Evolutionary conservation across 129 eudicot genomes (phyloP).

Genomic region (Helichrysum umbraculigerum): DNA sequence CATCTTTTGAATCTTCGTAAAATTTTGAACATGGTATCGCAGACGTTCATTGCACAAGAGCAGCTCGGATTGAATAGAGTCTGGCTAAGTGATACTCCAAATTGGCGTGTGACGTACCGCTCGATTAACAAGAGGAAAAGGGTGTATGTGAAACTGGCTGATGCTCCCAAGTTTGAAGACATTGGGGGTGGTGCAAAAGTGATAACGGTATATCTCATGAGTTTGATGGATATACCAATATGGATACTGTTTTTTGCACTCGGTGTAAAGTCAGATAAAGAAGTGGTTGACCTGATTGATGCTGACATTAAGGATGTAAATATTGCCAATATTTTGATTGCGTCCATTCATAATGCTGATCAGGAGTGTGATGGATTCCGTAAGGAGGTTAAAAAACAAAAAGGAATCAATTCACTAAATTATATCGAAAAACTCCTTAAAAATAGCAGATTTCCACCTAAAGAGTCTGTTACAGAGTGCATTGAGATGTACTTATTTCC

Average conservation of each 20-base stretch:
- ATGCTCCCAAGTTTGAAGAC: constrained; percentile 39
- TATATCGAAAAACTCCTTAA: constrained; percentile 40
- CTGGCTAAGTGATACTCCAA: constrained; percentile 45
- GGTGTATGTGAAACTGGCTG: constrained; percentile 50
- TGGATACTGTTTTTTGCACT: constrained; percentile 44
- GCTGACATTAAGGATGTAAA: constrained; percentile 44
- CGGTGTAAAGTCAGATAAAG: constrained; percentile 36
- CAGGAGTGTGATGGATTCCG: constrained; percentile 48
- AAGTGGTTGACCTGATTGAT: constrained; percentile 63
- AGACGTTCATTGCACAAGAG: constrained; percentile 95
- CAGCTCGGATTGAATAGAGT: constrained; percentile 61
- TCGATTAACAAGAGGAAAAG: constrained; percentile 45
- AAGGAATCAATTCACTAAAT: constrained; percentile 35
- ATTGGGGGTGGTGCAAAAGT: constrained; percentile 54
- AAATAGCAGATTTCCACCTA: constrained; percentile 65
- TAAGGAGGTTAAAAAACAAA: background rate
- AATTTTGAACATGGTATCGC: constrained; percentile 16
- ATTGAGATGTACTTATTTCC: constrained; percentile 55
- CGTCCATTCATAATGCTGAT: constrained; percentile 69
- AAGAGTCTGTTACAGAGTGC: constrained; percentile 60
- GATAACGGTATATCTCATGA: constrained; percentile 48
- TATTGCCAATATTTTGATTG: constrained; percentile 49
- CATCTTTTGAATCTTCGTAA: background rate
- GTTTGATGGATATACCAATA: constrained; percentile 39
- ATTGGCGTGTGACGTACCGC: constrained; percentile 52